Base-by-base conservation (phyloP, 2,329 filamentous ascomycete species). In the Aspergillus viridinutans region DNA sequence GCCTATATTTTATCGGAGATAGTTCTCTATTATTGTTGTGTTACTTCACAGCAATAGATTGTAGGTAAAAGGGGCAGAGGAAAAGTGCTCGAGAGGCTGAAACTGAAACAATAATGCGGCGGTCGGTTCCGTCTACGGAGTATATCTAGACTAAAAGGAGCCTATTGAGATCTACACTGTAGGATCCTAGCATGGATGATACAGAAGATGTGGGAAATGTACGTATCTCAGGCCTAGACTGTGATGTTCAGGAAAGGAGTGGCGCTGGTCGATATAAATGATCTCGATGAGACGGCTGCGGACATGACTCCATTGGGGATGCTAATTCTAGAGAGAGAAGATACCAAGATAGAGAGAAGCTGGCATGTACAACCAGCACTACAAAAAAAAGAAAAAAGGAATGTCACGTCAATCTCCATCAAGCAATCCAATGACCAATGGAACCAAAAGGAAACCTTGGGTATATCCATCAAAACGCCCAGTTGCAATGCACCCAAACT, bases 401-500 rank as follows among this genome's bases (percentile, higher is more conserved):
- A n/a, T 14, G 43, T 23, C 12, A 12, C 9, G 20, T 26, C 23
- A 25, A 23, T 3, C 21, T 47, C 23, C 43, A 10, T 45, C 42
- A 23, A 47, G 10, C 43, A 23, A 17, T 25, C 43, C 26, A 26
- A 47, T 14, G 43, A 21, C 21, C 23, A 47, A 47, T 23, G 10
- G 12, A 47, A 26, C 21, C 20, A 47, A 25, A 25, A 14, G 12
- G 12, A 47, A 47, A 47, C 8, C 43, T 23, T 23, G 57, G 57
- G 57, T 58, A 58, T 58, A 56, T 48, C 49, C 50, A 55, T 53
- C 57, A 53, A 58, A 58, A 58, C 57, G 53, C 57, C 57, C 40
- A 52, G 42, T 52, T 59, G 49, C 45, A 62, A 60, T 61, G 58
- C 58, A 62, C 48, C 50, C 42, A 59, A 55, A 45, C 50, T n/a